These are phyloP conservation scores for Colletotrichum sublineola DNA, from an alignment of 2,329 filamentous ascomycete species.

Conservation along the genomic window DNA sequence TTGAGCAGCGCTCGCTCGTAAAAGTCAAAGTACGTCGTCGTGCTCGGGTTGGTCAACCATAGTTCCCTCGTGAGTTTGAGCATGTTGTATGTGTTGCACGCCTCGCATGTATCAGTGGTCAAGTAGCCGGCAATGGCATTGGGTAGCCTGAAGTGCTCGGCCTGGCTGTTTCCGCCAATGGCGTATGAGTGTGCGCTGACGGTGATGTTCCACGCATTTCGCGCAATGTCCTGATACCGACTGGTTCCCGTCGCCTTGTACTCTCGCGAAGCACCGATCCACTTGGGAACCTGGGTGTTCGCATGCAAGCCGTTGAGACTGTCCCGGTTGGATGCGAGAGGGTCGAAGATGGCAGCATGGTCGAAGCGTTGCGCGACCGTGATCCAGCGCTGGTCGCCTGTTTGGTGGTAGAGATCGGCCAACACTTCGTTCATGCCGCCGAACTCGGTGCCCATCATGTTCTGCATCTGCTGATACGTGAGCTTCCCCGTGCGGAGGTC, in stretches of 20 bases:
- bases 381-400: conserved; percentile 61
- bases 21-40: conserved; percentile 63
- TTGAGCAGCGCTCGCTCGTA: conserved; percentile 66
- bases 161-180: conserved; percentile 66
- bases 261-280: conserved; percentile 64
- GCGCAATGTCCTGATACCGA: conserved; percentile 62
- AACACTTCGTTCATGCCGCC: conserved; percentile 68
- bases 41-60: conserved; percentile 58
- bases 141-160: conserved; percentile 63
- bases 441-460: conserved; percentile 62
- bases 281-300: conserved; percentile 67
- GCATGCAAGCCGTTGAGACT: conserved; percentile 62
- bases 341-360: conserved; percentile 61
- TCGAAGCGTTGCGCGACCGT: conserved; percentile 63
- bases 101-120: conserved; percentile 61
- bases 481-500: conserved; percentile 60
- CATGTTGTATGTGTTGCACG: conserved; percentile 70
- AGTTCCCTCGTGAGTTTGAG: conserved; percentile 67
- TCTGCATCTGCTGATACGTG: conserved; percentile 61
- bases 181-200: conserved; percentile 63
- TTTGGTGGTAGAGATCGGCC: conserved; percentile 61
- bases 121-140: conserved; percentile 62
- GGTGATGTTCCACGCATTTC: conserved; percentile 63
- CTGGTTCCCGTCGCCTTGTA: conserved; percentile 61
- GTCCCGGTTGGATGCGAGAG: conserved; percentile 60